phyloP scores from a whole-genome alignment of 2,329 filamentous ascomycete genomes.

The Aaosphaeria pasadenensis region DNA sequence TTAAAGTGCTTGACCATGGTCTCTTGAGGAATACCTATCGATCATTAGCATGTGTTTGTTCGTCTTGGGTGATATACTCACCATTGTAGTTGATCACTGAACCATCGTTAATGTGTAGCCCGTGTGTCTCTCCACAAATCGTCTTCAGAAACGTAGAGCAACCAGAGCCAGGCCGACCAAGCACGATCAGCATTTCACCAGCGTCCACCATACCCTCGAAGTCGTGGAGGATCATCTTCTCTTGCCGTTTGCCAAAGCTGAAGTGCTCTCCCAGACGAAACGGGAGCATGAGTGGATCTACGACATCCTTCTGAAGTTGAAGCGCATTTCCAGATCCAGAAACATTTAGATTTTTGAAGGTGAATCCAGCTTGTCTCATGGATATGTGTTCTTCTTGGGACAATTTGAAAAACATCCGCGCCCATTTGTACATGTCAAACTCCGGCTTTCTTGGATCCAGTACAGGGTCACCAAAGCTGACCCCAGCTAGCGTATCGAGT shows the following conservation, averaged over 20 bases:
- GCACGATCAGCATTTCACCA: conserved; percentile 48
- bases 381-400: conserved; percentile 57
- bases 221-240: conserved; percentile 55
- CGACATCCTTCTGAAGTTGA: conserved; percentile 67
- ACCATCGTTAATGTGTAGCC: conserved; percentile 51
- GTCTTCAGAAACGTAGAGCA: conserved; percentile 65
- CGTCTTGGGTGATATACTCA: too few relatives aligned
- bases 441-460: conserved; percentile 52
- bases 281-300: conserved; percentile 56
- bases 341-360: conserved; percentile 64
- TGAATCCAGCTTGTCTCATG: conserved; percentile 56
- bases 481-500: too few relatives aligned
- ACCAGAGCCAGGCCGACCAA: conserved; percentile 53
- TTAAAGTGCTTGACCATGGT: conserved; percentile 48
- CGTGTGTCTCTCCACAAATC: conserved; percentile 58
- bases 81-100: conserved; percentile 63
- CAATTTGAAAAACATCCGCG: conserved; percentile 47
- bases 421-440: conserved; percentile 56
- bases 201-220: conserved; percentile 54
- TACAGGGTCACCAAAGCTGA: conserved; percentile 40
- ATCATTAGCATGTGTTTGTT: too few relatives aligned
- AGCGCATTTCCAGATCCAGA: conserved; percentile 65
- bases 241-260: conserved; percentile 44
- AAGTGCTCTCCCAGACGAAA: conserved; percentile 58
- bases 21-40: conserved; percentile 23